A percentile compares a stretch with the other conserved stretches of the same genome.
Conservation (phyloP, 345 rosid species). For the Aegle marmelos region DNA sequence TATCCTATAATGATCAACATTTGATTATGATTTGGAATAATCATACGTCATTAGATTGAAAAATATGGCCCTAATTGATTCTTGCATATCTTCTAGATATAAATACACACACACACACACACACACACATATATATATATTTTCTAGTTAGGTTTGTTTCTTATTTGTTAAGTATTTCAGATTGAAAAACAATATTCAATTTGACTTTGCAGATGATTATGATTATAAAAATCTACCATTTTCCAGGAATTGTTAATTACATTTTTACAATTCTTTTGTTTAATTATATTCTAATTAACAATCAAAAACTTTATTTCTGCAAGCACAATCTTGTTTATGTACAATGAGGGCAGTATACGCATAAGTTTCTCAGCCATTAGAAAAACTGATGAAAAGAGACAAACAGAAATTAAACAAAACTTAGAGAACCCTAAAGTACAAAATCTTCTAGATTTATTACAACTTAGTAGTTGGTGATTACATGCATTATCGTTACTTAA, state of each 20-base stretch:
- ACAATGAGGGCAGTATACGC: not conserved
- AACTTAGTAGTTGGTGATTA: too few species aligned
- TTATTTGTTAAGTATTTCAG: not conserved
- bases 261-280: not conserved
- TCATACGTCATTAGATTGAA: constrained; percentile 1
- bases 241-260: not conserved
- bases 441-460: not conserved
- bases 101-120: too few species aligned
- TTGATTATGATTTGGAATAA: constrained; percentile 15
- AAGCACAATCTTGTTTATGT: not conserved
- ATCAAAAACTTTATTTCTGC: not conserved
- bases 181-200: not conserved
- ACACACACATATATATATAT: not conserved
- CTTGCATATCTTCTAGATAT: constrained; percentile 2
- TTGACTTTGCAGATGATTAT: not conserved
- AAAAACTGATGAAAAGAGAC: not conserved
- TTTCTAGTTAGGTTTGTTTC: too few species aligned
- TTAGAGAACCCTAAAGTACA: not conserved
- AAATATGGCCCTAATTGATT: constrained; percentile 10
- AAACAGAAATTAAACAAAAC: not conserved
- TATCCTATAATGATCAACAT: not conserved
- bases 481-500: too few species aligned
- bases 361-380: not conserved
- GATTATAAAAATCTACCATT: not conserved
- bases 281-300: not conserved